A percentile compares a stretch with the other conserved stretches of the same genome.
These are phyloP conservation scores for Corylus americana DNA, from an alignment of 306 rosid species.

Conservation along the genomic window DNA sequence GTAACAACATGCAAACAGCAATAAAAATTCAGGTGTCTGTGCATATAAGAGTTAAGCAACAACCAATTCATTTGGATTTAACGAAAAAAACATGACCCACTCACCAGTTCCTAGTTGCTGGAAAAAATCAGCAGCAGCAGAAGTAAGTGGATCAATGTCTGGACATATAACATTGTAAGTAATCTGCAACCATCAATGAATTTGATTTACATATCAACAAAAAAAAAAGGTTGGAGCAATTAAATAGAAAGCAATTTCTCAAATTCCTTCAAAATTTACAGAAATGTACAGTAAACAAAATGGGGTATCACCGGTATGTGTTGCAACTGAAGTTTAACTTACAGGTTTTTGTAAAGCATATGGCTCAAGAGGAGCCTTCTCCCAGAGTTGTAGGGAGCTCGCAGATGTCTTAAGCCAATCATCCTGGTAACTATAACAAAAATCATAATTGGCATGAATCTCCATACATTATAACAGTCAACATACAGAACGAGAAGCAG, in stretches of 20 bases:
- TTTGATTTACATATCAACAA: no score
- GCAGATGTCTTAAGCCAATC: conserved; percentile 99
- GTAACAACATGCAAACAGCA: conserved; percentile 13
- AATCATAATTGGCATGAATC: conserved; percentile 14
- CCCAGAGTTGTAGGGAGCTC: conserved; percentile 81
- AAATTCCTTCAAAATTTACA: conserved; percentile 16
- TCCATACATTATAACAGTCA: not conserved
- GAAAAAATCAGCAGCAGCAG: conserved; percentile 94
- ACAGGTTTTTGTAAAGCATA: conserved; percentile 89
- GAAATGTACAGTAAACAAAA: conserved; percentile 10
- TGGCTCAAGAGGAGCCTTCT: conserved; percentile 98
- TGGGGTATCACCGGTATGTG: conserved; percentile 7
- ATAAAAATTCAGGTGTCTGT: conserved; percentile 11
- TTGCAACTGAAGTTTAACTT: conserved; percentile 38
- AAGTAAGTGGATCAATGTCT: conserved; percentile 89
- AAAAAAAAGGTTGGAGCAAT: conserved; percentile 4
- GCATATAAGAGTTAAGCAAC: conserved; percentile 19
- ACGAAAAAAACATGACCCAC: conserved; percentile 25
- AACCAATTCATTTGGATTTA: conserved; percentile 15
- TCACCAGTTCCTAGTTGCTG: conserved; percentile 97
- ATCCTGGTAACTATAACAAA: conserved; percentile 80
- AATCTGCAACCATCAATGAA: conserved; percentile 66
- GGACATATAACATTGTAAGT: conserved; percentile 83
- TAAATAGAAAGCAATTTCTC: conserved; percentile 21
- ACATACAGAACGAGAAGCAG: not conserved